These are phyloP conservation scores for Lathyrus tuberosus DNA, from an alignment of 306 rosid genomes.

Conservation along the genomic window DNA sequence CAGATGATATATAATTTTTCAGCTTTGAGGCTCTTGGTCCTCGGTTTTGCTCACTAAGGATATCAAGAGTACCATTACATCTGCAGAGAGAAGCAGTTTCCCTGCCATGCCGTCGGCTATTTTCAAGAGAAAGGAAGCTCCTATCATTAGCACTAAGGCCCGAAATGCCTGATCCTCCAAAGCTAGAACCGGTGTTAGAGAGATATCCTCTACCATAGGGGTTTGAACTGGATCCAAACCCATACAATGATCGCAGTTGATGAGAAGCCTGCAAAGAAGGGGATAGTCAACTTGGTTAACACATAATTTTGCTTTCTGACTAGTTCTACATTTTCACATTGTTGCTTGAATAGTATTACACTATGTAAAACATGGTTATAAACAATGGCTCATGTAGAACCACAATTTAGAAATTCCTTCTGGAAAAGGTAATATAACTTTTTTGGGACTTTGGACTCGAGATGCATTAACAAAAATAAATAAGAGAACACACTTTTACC, in stretches of 20 bases:
- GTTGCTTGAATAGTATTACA: slow-evolving; percentile 10
- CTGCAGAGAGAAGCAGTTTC: slow-evolving; percentile 63
- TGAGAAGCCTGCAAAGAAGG: slow-evolving; percentile 68
- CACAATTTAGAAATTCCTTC: slow-evolving; percentile 13
- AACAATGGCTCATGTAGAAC: slow-evolving; percentile 20
- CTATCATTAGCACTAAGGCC: slow-evolving; percentile 46
- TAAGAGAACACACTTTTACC: too few species aligned
- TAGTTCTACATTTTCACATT: slow-evolving; percentile 24
- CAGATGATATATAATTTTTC: slow-evolving; percentile 58
- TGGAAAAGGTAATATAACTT: background rate
- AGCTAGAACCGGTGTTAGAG: slow-evolving; percentile 66
- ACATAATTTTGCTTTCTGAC: slow-evolving; percentile 20
- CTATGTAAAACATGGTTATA: slow-evolving; percentile 7
- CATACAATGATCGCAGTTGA: slow-evolving; percentile 67
- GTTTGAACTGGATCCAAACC: slow-evolving; percentile 75
- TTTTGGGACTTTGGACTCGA: slow-evolving; percentile 6
- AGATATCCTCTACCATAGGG: slow-evolving; percentile 64
- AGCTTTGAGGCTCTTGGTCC: slow-evolving; percentile 88
- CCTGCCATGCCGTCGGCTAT: slow-evolving; percentile 58
- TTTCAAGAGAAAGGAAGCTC: slow-evolving; percentile 59
- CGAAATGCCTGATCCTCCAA: slow-evolving; percentile 51
- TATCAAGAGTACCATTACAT: slow-evolving; percentile 72
- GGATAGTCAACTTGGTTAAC: slow-evolving; percentile 36
- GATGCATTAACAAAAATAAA: background rate
- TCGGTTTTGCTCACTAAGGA: slow-evolving; percentile 80